Evolutionary conservation across 2,329 filamentous ascomycete species (phyloP).

Genomic region (Claviceps purpurea): DNA sequence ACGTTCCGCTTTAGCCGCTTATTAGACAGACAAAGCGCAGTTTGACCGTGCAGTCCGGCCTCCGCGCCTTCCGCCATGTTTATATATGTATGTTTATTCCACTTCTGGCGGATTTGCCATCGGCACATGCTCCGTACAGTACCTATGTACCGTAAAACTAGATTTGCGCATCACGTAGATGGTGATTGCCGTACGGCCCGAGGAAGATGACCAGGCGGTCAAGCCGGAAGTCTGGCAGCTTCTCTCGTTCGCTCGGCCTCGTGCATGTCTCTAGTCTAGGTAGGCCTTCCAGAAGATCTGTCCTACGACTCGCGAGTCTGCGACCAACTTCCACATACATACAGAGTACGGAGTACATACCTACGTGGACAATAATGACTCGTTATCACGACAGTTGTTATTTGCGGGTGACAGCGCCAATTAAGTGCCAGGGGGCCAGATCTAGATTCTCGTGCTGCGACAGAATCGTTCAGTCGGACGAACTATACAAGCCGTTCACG

Average conservation of each 20-base stretch:
- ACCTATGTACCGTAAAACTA: not conserved
- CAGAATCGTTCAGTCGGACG: not conserved
- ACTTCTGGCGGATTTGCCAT: conserved; percentile 10
- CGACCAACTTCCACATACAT: too few species aligned
- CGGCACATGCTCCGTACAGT: conserved; percentile 6
- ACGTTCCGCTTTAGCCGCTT: conserved; percentile 20
- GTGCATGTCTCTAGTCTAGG: too few species aligned
- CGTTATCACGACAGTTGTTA: too few species aligned
- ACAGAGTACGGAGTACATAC: too few species aligned
- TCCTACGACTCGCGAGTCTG: too few species aligned
- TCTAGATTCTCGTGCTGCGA: not conserved
- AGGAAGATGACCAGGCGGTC: too few species aligned
- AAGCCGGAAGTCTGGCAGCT: too few species aligned
- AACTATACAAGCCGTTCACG: not conserved
- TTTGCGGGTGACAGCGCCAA: too few species aligned
- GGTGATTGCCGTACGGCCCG: too few species aligned
- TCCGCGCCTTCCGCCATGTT: conserved; percentile 10
- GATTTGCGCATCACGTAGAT: not conserved
- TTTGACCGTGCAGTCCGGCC: conserved; percentile 13
- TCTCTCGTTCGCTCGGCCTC: too few species aligned
- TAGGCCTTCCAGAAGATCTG: too few species aligned
- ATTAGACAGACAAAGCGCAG: conserved; percentile 24
- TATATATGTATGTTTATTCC: conserved; percentile 3
- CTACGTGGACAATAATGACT: too few species aligned
- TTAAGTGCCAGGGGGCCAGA: not conserved